Evolutionary conservation across 2,329 filamentous ascomycete genomes (phyloP).

Genomic region (Scedosporium apiospermum): DNA sequence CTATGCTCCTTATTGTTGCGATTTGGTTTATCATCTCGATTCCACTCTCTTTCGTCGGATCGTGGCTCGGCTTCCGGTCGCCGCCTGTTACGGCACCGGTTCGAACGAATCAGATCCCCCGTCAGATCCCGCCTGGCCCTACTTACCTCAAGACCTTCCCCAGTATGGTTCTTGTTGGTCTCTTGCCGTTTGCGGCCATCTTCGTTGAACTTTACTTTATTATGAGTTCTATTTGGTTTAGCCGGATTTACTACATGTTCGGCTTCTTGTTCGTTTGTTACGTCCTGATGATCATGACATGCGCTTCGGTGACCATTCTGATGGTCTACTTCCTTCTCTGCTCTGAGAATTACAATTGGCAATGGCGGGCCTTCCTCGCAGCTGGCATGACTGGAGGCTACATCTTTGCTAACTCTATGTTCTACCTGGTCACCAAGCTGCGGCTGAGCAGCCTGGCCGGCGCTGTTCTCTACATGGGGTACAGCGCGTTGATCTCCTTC

Average conservation of each 20-base stretch:
- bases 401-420: conserved; percentile 81
- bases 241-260: conserved; percentile 99
- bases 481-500: conserved; percentile 80
- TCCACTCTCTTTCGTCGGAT: conserved; percentile 79
- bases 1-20: conserved; percentile 84
- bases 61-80: conserved; percentile 85
- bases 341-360: conserved; percentile 97
- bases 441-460: conserved; percentile 78
- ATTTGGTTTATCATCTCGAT: conserved; percentile 98
- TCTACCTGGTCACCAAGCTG: conserved; percentile 85
- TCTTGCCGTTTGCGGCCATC: conserved; percentile 91
- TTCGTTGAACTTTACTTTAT: conserved; percentile 99
- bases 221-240: conserved; percentile 98
- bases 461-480: conserved; percentile 85
- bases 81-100: conserved; percentile 66
- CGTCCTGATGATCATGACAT: conserved; percentile 92
- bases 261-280: conserved; percentile 98
- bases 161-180: conserved; percentile 83
- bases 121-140: conserved; percentile 79
- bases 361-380: conserved; percentile 90
- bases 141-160: conserved; percentile 81
- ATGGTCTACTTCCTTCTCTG: conserved; percentile 96
- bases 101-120: conserved; percentile 93
- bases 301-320: conserved; percentile 81
- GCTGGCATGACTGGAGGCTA: conserved; percentile 86